Conservation (phyloP, 2,329 filamentous ascomycete species). For the Camptophora hylomeconis region DNA sequence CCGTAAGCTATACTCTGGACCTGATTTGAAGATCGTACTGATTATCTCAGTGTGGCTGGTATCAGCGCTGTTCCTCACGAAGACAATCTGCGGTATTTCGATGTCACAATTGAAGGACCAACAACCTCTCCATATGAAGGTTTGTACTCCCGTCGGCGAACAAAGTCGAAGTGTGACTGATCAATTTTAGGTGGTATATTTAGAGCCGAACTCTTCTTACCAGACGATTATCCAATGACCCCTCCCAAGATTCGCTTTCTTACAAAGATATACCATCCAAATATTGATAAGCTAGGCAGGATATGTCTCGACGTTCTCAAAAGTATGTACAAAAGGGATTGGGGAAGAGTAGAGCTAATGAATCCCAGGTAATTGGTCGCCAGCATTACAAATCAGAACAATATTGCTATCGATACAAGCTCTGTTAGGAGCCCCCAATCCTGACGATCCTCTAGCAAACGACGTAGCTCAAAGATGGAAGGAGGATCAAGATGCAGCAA, state of each 20-base stretch:
- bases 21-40: not conserved
- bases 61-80: slow-evolving; percentile 94
- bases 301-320: slow-evolving; percentile 97
- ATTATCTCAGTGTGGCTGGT: slow-evolving; percentile 63
- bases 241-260: slow-evolving; percentile 96
- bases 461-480: slow-evolving; percentile 98
- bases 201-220: slow-evolving; percentile 92
- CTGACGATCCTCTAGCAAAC: slow-evolving; percentile 94
- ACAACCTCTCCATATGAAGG: slow-evolving; percentile 90
- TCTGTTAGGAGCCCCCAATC: slow-evolving; percentile 87
- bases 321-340: slow-evolving; percentile 44
- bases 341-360: slow-evolving; percentile 10
- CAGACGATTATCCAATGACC: slow-evolving; percentile 98
- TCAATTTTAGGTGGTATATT: slow-evolving; percentile 59
- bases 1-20: slow-evolving; percentile 48
- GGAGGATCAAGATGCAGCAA: slow-evolving; percentile 84
- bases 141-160: slow-evolving; percentile 26
- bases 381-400: slow-evolving; percentile 91
- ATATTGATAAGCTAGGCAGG: slow-evolving; percentile 92
- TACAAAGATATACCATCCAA: slow-evolving; percentile 98
- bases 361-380: slow-evolving; percentile 84
- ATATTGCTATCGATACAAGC: slow-evolving; percentile 98
- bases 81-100: slow-evolving; percentile 95
- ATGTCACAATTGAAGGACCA: slow-evolving; percentile 90
- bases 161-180: slow-evolving; percentile 1